phyloP scores from a whole-genome alignment of 192 early-diverging fungal genomes.

The Backusella morwellensis region DNA sequence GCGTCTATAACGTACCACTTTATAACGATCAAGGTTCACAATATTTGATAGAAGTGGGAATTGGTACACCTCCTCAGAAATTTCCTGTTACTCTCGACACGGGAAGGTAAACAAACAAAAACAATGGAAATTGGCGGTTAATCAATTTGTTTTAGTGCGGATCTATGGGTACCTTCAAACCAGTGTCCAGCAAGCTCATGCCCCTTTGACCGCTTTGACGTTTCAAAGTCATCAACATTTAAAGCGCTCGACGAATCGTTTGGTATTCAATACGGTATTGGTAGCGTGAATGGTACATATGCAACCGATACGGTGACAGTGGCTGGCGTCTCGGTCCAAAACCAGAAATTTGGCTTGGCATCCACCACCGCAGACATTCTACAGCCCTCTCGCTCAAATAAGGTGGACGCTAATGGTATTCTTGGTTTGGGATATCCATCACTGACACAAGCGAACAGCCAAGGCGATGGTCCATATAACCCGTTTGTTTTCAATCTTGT shows the following conservation, averaged over 20 bases:
- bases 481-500: slow-evolving; percentile 37
- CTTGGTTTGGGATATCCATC: slow-evolving; percentile 35
- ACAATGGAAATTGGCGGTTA: neutral
- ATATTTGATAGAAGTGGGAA: slow-evolving; percentile 32
- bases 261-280: slow-evolving; percentile 34
- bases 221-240: slow-evolving; percentile 28
- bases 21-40: slow-evolving; percentile 37
- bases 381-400: neutral
- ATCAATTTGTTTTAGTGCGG: slow-evolving; percentile 22
- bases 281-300: slow-evolving; percentile 32
- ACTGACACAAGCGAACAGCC: slow-evolving; percentile 20
- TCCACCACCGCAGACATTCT: slow-evolving; percentile 25
- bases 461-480: slow-evolving; percentile 18
- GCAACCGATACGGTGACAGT: slow-evolving; percentile 28
- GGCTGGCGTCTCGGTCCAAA: slow-evolving; percentile 11
- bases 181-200: slow-evolving; percentile 23
- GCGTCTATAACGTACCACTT: slow-evolving; percentile 7
- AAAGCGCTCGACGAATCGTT: slow-evolving; percentile 12
- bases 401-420: slow-evolving; percentile 27
- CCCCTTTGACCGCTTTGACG: slow-evolving; percentile 19
- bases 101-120: slow-evolving; percentile 26
- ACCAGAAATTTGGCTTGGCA: slow-evolving; percentile 37
- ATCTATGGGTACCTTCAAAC: slow-evolving; percentile 32
- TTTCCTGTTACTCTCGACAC: slow-evolving; percentile 35
- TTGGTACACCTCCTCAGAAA: slow-evolving; percentile 29